phyloP scores from a whole-genome alignment of 169 alveolate species.

The Eimeria praecox region DNA sequence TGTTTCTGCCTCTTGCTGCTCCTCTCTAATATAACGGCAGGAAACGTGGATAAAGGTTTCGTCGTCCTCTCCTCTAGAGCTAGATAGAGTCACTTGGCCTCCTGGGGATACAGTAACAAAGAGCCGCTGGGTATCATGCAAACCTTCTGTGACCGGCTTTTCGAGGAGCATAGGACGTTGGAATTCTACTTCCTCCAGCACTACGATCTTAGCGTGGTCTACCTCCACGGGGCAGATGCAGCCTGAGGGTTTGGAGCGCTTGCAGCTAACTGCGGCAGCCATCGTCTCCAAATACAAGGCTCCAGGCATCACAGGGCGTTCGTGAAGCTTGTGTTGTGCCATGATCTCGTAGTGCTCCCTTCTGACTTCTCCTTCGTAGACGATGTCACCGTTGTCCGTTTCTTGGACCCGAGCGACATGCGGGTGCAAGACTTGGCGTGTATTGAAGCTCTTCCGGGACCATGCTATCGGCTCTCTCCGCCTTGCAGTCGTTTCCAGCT shows the following conservation, averaged over 20 bases:
- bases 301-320: conserved; percentile 85
- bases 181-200: conserved; percentile 72
- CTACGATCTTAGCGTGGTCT: conserved; percentile 32
- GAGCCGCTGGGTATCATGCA: conserved; percentile 57
- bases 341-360: conserved; percentile 75
- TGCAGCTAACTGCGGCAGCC: conserved; percentile 83
- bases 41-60: conserved; percentile 74
- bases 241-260: conserved; percentile 59
- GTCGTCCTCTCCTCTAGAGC: conserved; percentile 68
- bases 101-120: conserved; percentile 16
- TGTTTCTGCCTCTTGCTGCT: conserved; percentile 3
- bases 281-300: conserved; percentile 85
- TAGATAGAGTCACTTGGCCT: conserved; percentile 63
- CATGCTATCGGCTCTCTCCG: conserved; percentile 63
- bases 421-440: conserved; percentile 59
- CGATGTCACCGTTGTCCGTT: conserved; percentile 11
- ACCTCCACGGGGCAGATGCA: conserved; percentile 31
- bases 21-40: conserved; percentile 54
- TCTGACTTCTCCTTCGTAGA: conserved; percentile 66
- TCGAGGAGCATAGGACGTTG: conserved; percentile 79
- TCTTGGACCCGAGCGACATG: conserved; percentile 50
- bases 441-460: conserved; percentile 46
- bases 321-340: conserved; percentile 85
- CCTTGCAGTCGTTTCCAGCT: conserved; percentile 44
- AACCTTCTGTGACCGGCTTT: conserved; percentile 45